Base-by-base conservation (phyloP, 2,329 filamentous ascomycete genomes). In the Thelonectria rubi region DNA sequence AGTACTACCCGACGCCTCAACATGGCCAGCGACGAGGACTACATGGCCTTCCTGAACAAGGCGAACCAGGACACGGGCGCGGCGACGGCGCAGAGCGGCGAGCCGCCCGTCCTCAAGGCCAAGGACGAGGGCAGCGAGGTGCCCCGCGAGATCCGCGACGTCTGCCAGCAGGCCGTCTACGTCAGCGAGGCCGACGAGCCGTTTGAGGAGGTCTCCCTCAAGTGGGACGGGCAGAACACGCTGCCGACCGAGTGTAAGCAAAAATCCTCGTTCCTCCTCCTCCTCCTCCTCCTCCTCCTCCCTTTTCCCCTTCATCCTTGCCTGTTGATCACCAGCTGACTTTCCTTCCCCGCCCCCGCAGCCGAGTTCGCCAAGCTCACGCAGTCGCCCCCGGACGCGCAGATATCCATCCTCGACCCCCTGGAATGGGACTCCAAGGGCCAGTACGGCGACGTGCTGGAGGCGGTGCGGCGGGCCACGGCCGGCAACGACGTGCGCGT, bases 41-140 rank as follows among this genome's bases (percentile, higher is more conserved):
- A 97, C 81, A 86, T 88, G 78, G 82, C 90, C 62, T 97, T 97
- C 75, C 83, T 97, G 59, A 85, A 95, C 75, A 95, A 95, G 81
- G 92, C 93, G 55, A 97, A 97, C 79, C 81, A 88, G 72, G 89
- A 93, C 74, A 89, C 91, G 58, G 62, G 73, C 10, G 61, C 65
- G 64, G 64, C 60, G 9, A 15, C 69, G 10, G 55, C 63, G 12
- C 67, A 69, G 47, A 61, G 60, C 66, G 71, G 18, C 34, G 55
- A 56, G 17, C 64, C 65, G 24, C 43, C 64, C n/a, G 75, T 77
- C 55, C 82, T 87, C 72, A 87, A 85, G 76, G 74, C 83, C 26
- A 77, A 78, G 47, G 85, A 87, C 69, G 70, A 81, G 63, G 82
- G 84, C 65, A 81, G 84, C 53, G 76, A 83, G 62, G 83, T 93